These are phyloP conservation scores for Sarcodon sp. DNA, from an alignment of 768 basidiomycete genomes.

Conservation along the genomic window DNA sequence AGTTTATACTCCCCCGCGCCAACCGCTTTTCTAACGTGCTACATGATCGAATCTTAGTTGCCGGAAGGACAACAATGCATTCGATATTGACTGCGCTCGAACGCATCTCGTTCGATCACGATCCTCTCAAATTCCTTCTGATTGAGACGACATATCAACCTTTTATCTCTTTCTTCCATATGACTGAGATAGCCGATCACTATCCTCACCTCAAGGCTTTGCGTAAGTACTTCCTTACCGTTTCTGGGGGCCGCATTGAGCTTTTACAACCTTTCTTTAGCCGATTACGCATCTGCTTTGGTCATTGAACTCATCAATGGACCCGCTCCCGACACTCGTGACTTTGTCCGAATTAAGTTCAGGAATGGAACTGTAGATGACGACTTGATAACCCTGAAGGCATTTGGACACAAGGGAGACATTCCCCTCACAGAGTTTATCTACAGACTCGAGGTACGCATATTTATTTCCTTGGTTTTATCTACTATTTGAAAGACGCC, in stretches of 20 bases:
- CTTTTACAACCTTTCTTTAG: conserved; percentile 22
- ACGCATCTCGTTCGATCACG: conserved; percentile 66
- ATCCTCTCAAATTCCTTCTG: conserved; percentile 69
- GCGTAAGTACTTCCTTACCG: conserved; percentile 33
- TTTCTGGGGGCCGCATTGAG: not conserved
- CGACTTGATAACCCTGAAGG: conserved; percentile 54
- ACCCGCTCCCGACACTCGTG: conserved; percentile 60
- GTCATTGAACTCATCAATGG: conserved; percentile 73
- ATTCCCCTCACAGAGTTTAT: conserved; percentile 80
- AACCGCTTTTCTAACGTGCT: not conserved
- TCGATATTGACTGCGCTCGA: conserved; percentile 61
- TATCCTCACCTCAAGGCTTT: conserved; percentile 50
- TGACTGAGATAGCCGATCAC: conserved; percentile 46
- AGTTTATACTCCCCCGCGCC: conserved; percentile 15
- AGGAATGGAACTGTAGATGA: conserved; percentile 58
- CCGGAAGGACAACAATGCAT: conserved; percentile 68
- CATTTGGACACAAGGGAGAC: conserved; percentile 63
- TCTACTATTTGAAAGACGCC: not conserved
- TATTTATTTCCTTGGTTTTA: not conserved
- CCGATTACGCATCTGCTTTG: conserved; percentile 61
- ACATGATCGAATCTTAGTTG: conserved; percentile 34
- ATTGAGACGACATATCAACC: conserved; percentile 82
- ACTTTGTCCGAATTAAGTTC: conserved; percentile 78
- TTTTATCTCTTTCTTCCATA: conserved; percentile 80
- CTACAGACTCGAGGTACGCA: conserved; percentile 59